Evolutionary conservation across 495 filamentous ascomycete species (phyloP), one percentile per base, ranked within the genome.

Genomic region (Penicillium macrosclerotiorum): DNA sequence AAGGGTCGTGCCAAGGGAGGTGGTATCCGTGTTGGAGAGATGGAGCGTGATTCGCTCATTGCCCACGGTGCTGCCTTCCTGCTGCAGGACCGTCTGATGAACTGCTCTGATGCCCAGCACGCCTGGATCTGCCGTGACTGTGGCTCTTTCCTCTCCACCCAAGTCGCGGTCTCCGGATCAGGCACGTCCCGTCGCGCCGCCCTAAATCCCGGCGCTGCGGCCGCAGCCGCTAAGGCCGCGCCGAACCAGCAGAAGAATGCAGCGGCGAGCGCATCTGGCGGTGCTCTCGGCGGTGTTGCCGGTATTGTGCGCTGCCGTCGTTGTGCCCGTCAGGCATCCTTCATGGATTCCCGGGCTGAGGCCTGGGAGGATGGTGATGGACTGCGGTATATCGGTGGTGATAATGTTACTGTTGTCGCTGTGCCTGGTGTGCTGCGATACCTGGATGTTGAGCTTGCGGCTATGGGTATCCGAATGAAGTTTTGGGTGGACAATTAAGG

Each of bases 11-110:
- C 89, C 59, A 89, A 88, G 75, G 93, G 93, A 55, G 93, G 93
- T 66, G 93, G 93, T 81, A 96, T 98, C 59, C 88, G 93, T 73
- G 92, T 98, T 22, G 93, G 93, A 58, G 93, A 98, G 72, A 98
- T 98, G 93, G 93, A 98, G 71, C 83, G 93, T 48, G 93, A 98
- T 67, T 87, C 91, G 3, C 72, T 98, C 8, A 77, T 98, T 42
- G 93, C 93, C 5, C 93, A 98, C 72, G 93, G 93, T 5, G 87
- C 91, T 11, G 92, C 92, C 11, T 96, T 92, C 77, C 71, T 98
- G 22, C 78, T 98, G 11, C 93, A 97, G 60, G 93, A 98, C 63
- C 88, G 93, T 27, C 77, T 98, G 17, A 79, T 98, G 71, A 96
- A 97, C 72, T 98, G 93, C 70, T 94, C 88, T 35, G 93, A 98